Conservation (phyloP, 1,139 yeast species). For the Neolecta irregularis region DNA sequence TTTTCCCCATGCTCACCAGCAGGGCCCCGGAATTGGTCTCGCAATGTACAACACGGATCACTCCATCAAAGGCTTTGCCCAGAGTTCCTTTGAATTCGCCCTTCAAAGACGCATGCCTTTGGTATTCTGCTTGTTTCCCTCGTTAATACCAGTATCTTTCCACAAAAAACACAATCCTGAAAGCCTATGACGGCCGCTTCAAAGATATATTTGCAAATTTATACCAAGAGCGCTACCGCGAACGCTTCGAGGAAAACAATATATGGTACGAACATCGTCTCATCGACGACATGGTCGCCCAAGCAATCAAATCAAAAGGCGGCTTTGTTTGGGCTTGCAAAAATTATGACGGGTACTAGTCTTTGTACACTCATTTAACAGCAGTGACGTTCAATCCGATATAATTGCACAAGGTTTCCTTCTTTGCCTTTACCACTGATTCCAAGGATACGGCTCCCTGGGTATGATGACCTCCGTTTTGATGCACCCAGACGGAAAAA, state of each 20-base stretch:
- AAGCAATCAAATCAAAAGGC: constrained; percentile 89
- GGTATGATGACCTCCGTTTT: constrained; percentile 94
- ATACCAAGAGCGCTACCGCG: constrained; percentile 54
- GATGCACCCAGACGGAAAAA: constrained; percentile 87
- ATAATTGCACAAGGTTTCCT: constrained; percentile 95
- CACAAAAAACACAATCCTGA: constrained; percentile 87
- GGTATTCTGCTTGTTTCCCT: no score
- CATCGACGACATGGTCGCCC: constrained; percentile 97
- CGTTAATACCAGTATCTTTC: no score
- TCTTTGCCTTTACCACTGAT: no score
- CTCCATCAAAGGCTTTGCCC: constrained; percentile 80
- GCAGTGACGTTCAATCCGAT: constrained; percentile 93
- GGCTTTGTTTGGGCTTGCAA: constrained; percentile 90
- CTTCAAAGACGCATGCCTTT: constrained; percentile 60
- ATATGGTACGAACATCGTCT: constrained; percentile 94
- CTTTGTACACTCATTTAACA: no score
- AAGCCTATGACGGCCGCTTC: constrained; percentile 85
- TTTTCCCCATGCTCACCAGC: no score
- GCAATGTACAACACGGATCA: constrained; percentile 94
- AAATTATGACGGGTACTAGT: constrained; percentile 94
- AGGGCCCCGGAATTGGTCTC: constrained; percentile 67
- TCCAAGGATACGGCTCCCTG: constrained; percentile 91
- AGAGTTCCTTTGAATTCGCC: constrained; percentile 80
- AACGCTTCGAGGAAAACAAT: constrained; percentile 54
- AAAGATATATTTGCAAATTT: constrained; percentile 80